These are phyloP conservation scores for Carnegiea gigantea DNA, from an alignment of 179 eudicot genomes.

Conservation along the genomic window DNA sequence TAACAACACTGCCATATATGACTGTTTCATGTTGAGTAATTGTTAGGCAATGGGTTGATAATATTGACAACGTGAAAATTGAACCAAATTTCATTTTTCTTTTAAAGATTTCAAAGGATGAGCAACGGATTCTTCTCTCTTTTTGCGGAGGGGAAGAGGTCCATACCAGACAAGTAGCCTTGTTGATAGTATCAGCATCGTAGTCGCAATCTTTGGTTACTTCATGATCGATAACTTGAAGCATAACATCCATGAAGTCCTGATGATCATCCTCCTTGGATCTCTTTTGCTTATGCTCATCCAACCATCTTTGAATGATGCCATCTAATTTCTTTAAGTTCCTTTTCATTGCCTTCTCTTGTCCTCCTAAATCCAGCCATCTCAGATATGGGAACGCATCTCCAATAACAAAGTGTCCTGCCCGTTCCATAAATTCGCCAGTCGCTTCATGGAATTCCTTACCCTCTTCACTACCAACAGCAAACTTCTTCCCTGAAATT, in stretches of 20 bases:
- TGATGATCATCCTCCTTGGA: not conserved
- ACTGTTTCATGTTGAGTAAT: not conserved
- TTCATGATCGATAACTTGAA: constrained; percentile 12
- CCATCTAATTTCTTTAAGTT: constrained; percentile 33
- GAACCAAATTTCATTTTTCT: too few relatives aligned
- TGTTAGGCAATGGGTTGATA: too few relatives aligned
- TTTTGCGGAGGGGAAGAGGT: too few relatives aligned
- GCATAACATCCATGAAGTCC: constrained; percentile 34
- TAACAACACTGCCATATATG: not conserved
- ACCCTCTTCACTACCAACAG: constrained; percentile 10
- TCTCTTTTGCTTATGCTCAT: constrained; percentile 30
- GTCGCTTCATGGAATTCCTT: constrained; percentile 22
- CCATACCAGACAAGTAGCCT: constrained; percentile 39
- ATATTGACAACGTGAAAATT: too few relatives aligned
- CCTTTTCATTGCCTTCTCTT: constrained; percentile 31
- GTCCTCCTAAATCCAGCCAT: constrained; percentile 46
- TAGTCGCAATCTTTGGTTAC: constrained; percentile 12
- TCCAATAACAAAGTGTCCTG: constrained; percentile 21
- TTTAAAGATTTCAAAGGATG: too few relatives aligned
- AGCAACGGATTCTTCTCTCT: too few relatives aligned
- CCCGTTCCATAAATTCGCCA: constrained; percentile 17
- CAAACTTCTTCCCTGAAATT: constrained; percentile 32
- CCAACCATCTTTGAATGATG: constrained; percentile 34
- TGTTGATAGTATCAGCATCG: constrained; percentile 37
- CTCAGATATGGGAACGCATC: constrained; percentile 32